These are phyloP conservation scores for Phytophthora cactorum DNA, from an alignment of 352 stramenopile genomes.

Conservation along the genomic window DNA sequence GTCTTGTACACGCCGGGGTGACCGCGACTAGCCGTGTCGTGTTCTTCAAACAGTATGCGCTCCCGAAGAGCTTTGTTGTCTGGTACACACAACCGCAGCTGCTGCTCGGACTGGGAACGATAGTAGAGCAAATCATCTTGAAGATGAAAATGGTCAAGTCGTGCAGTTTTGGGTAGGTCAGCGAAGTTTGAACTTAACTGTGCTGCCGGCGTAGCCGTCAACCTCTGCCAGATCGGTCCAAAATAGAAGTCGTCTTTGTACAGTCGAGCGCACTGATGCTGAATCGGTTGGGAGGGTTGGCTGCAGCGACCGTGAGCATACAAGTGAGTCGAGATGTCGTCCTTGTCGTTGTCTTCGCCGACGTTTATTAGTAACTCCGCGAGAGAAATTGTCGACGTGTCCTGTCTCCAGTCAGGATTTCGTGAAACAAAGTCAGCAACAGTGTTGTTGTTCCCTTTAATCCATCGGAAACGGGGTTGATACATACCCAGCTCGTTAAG, in stretches of 20 bases:
- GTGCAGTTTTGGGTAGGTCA: not conserved
- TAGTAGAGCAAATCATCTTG: not conserved
- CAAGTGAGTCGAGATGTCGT: not conserved
- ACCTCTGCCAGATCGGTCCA: not conserved
- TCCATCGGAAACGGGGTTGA: not conserved
- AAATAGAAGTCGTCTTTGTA: not conserved
- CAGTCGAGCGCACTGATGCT: not conserved
- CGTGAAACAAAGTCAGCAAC: not conserved
- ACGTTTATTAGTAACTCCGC: not conserved
- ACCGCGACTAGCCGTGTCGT: not conserved
- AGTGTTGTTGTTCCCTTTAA: not conserved
- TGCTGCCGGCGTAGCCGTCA: no score
- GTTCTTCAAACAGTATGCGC: not conserved
- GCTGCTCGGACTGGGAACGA: not conserved
- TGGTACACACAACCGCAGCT: not conserved
- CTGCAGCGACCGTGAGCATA: not conserved
- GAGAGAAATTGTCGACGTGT: not conserved
- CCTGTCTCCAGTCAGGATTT: not conserved
- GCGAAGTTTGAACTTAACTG: no score
- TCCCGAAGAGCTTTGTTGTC: not conserved
- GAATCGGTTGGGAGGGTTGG: not conserved
- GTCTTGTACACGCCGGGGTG: constrained; percentile 3
- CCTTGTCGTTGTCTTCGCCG: not conserved
- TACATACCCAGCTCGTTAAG: constrained; percentile 1
- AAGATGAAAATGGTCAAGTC: not conserved